A percentile compares a stretch with the other conserved stretches of the same genome.
Evolutionary conservation across 1,284 basidiomycete genomes (phyloP).

Genomic region (Heterobasidion parviporum): DNA sequence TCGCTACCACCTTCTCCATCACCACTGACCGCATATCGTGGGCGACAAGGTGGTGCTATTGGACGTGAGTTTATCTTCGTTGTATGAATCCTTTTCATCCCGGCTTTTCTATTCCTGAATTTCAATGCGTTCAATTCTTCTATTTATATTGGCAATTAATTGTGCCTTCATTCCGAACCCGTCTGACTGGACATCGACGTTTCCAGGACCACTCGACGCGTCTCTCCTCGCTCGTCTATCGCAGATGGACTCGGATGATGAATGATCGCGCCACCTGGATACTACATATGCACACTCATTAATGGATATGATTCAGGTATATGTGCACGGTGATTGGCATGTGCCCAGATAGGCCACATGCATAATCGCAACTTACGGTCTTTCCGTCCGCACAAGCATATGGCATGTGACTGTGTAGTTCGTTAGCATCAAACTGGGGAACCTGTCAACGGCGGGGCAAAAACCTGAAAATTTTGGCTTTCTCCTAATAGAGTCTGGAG

Average conservation of each 20-base stretch:
- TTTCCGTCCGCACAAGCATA: too few relatives aligned
- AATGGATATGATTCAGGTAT: background rate
- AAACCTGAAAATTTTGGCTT: too few relatives aligned
- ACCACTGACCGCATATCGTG: constrained; percentile 20
- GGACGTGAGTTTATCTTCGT: constrained; percentile 15
- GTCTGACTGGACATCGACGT: background rate
- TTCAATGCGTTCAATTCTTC: background rate
- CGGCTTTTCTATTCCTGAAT: background rate
- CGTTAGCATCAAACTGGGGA: too few relatives aligned
- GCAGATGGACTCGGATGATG: constrained; percentile 8
- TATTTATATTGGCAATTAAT: background rate
- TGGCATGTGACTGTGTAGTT: too few relatives aligned
- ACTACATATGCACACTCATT: background rate
- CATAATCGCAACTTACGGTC: too few relatives aligned
- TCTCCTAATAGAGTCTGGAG: too few relatives aligned
- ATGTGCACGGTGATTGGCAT: too few relatives aligned
- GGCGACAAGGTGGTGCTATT: constrained; percentile 14
- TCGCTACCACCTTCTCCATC: constrained; percentile 9
- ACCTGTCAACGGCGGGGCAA: too few relatives aligned
- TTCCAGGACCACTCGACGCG: constrained; percentile 8
- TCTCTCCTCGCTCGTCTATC: constrained; percentile 10
- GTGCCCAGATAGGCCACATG: too few relatives aligned
- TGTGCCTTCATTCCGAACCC: background rate
- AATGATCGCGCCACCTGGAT: background rate
- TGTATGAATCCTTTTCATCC: background rate